phyloP scores from a whole-genome alignment of 2,329 filamentous ascomycete genomes.

The Aspergillus hiratsukae region DNA sequence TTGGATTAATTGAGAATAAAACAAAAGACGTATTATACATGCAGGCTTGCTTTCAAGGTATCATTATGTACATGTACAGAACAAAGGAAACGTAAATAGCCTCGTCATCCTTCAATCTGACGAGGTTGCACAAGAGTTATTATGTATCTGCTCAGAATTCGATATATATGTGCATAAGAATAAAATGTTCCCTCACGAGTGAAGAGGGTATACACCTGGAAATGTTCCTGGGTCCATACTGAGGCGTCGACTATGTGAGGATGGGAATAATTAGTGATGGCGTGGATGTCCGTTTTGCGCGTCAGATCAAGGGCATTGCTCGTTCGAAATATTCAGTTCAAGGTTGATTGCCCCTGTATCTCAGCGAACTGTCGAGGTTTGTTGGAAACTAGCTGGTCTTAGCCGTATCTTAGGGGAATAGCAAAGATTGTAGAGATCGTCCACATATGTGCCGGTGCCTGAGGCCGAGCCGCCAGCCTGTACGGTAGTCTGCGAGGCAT shows the following conservation, averaged over 20 bases:
- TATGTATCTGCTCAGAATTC: background rate
- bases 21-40: background rate
- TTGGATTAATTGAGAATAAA: background rate
- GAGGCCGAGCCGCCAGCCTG: slow-evolving; percentile 20
- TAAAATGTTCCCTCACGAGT: background rate
- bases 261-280: background rate
- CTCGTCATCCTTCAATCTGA: background rate
- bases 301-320: background rate
- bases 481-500: slow-evolving; percentile 22
- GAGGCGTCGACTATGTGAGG: background rate
- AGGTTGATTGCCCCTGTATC: background rate
- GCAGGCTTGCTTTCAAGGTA: background rate
- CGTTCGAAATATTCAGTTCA: background rate
- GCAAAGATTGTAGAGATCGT: slow-evolving; percentile 41
- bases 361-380: background rate
- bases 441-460: slow-evolving; percentile 46
- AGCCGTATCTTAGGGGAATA: slow-evolving; percentile 27
- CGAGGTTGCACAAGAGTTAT: background rate
- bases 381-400: slow-evolving; percentile 19
- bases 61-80: background rate
- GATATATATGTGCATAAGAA: background rate
- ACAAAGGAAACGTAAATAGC: background rate
- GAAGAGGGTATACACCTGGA: background rate
- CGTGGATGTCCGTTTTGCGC: background rate
- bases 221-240: background rate